phyloP scores from a whole-genome alignment of 306 rosid genomes.

The Albizia julibrissin region DNA sequence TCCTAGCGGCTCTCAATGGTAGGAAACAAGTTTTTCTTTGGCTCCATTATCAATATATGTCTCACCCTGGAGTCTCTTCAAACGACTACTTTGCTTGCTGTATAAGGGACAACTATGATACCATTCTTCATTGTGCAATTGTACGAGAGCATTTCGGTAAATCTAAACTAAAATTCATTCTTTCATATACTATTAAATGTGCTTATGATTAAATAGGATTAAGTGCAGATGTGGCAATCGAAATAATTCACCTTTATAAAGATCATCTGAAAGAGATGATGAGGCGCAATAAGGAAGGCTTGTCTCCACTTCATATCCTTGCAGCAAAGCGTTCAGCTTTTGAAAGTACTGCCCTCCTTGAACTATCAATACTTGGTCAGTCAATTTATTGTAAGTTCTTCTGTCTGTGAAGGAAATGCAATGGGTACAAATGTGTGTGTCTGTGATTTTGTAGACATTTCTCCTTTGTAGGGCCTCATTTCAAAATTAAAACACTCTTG shows the following conservation, averaged over 20 bases:
- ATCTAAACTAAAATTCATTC: background rate
- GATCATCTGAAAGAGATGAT: slow-evolving; percentile 21
- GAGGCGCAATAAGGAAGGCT: slow-evolving; percentile 32
- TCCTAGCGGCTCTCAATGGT: slow-evolving; percentile 54
- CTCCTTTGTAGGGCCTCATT: background rate
- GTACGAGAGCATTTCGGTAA: slow-evolving; percentile 43
- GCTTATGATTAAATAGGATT: background rate
- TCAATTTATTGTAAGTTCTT: background rate
- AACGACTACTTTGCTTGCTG: background rate
- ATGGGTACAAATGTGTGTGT: background rate
- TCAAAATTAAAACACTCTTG: background rate
- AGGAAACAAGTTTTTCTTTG: slow-evolving; percentile 43
- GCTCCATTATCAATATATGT: slow-evolving; percentile 26
- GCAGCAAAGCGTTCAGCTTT: slow-evolving; percentile 56
- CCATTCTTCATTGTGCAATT: slow-evolving; percentile 56
- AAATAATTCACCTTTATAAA: slow-evolving; percentile 44
- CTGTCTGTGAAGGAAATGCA: background rate
- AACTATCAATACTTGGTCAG: background rate
- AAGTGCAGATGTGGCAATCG: slow-evolving; percentile 54
- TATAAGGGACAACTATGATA: slow-evolving; percentile 44
- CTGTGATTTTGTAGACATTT: no score
- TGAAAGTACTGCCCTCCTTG: slow-evolving; percentile 41
- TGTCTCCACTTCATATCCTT: slow-evolving; percentile 57
- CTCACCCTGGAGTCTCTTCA: no score
- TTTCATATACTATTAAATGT: background rate